Evolutionary conservation across 2,329 filamentous ascomycete species (phyloP).

Genomic region (Fusarium continuum): DNA sequence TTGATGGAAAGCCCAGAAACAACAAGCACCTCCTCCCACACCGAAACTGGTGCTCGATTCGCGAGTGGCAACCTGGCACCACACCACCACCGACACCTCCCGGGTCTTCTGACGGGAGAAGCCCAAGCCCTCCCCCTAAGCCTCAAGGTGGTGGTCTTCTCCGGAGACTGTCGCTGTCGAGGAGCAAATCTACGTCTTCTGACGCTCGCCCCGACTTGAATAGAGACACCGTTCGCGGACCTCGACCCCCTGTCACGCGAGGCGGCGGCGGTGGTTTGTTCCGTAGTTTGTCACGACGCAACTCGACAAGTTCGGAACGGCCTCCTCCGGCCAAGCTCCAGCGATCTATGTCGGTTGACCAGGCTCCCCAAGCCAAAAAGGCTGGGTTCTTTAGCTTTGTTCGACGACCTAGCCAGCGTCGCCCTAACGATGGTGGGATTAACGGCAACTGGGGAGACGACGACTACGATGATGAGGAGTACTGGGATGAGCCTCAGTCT

Average conservation of each 20-base stretch:
- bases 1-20: constrained; percentile 88
- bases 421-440: constrained; percentile 61
- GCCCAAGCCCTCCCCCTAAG: constrained; percentile 50
- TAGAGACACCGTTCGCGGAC: constrained; percentile 52
- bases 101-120: constrained; percentile 58
- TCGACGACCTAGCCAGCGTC: constrained; percentile 52
- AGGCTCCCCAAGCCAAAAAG: constrained; percentile 57
- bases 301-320: constrained; percentile 48
- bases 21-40: constrained; percentile 90
- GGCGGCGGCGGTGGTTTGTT: constrained; percentile 54
- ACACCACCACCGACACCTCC: constrained; percentile 78
- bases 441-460: constrained; percentile 63
- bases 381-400: constrained; percentile 55
- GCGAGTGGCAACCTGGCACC: constrained; percentile 79
- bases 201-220: constrained; percentile 51
- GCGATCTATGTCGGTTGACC: constrained; percentile 69
- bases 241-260: constrained; percentile 59
- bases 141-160: constrained; percentile 52
- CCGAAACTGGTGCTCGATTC: constrained; percentile 95
- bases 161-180: constrained; percentile 55
- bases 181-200: constrained; percentile 49
- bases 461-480: constrained; percentile 45
- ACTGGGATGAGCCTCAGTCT: constrained; percentile 36
- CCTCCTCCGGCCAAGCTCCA: constrained; percentile 53
- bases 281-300: constrained; percentile 54